A percentile compares a stretch with the other conserved stretches of the same genome.
Evolutionary conservation across 2,329 filamentous ascomycete species (phyloP).

Genomic region (Botrytis cinerea): DNA sequence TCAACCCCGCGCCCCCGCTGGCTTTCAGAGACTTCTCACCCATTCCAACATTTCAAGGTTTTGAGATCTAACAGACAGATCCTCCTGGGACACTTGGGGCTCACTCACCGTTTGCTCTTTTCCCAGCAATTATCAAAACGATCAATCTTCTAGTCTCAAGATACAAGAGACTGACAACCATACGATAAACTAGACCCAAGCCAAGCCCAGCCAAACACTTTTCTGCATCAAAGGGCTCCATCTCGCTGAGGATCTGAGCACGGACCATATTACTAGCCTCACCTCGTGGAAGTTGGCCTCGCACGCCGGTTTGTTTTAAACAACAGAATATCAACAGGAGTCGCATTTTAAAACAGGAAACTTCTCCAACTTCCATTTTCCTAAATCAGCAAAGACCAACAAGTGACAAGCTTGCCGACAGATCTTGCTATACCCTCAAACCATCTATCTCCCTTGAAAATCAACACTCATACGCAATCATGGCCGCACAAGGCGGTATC

Average conservation of each 20-base stretch:
- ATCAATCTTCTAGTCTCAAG: neutral
- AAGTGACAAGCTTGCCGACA: neutral
- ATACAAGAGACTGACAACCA: neutral
- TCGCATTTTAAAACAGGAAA: constrained; percentile 9
- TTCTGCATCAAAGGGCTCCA: constrained; percentile 3
- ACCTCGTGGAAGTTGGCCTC: constrained; percentile 21
- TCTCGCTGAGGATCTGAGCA: constrained; percentile 6
- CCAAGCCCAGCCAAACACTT: constrained; percentile 3
- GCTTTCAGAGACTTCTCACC: constrained; percentile 6
- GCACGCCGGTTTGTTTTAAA: constrained; percentile 24
- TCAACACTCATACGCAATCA: constrained; percentile 18
- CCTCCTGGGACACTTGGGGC: neutral
- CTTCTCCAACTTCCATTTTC: constrained; percentile 8
- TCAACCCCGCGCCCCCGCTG: constrained; percentile 14
- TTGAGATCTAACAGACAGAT: neutral
- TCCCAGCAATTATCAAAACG: neutral
- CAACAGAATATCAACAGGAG: constrained; percentile 24
- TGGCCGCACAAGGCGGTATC: constrained; percentile 54
- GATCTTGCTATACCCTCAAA: neutral
- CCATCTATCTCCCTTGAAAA: neutral
- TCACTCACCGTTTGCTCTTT: neutral
- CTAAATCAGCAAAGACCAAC: constrained; percentile 6
- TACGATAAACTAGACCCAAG: neutral
- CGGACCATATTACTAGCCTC: constrained; percentile 23
- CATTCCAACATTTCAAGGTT: neutral